phyloP scores from a whole-genome alignment of 2,329 filamentous ascomycete genomes.

The Graphium sp. region DNA sequence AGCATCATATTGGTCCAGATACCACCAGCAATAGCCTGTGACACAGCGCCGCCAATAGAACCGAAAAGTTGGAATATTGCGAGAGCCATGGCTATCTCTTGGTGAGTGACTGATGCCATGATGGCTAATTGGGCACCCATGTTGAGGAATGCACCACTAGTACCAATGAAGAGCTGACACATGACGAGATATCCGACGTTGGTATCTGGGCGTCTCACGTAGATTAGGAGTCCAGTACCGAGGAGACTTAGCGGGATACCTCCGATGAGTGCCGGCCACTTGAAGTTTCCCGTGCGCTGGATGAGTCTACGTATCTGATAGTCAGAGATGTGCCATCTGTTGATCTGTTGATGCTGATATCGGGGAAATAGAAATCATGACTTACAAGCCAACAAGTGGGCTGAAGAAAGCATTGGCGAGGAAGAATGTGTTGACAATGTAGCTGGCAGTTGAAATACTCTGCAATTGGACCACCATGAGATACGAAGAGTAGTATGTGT shows the following conservation, averaged over 20 bases:
- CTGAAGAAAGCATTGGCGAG: conserved; percentile 26
- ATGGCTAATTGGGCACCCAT: conserved; percentile 35
- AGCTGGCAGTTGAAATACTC: conserved; percentile 19
- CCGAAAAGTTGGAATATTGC: conserved; percentile 41
- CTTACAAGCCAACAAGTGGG: conserved; percentile 20
- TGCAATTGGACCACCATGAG: conserved; percentile 25
- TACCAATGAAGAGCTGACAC: conserved; percentile 34
- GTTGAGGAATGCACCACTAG: conserved; percentile 21
- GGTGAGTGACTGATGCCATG: conserved; percentile 36
- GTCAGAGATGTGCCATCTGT: no score
- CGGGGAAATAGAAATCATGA: background rate
- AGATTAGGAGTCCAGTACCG: conserved; percentile 23
- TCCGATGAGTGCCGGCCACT: conserved; percentile 25
- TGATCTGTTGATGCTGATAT: no score
- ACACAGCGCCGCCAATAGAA: conserved; percentile 39
- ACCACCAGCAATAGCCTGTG: conserved; percentile 38
- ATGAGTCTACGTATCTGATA: conserved; percentile 18
- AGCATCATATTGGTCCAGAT: conserved; percentile 42
- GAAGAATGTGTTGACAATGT: conserved; percentile 24
- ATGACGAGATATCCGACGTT: conserved; percentile 30
- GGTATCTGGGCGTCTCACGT: conserved; percentile 18
- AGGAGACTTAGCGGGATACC: conserved; percentile 35
- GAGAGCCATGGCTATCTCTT: conserved; percentile 38
- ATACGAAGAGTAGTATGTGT: conserved; percentile 33
- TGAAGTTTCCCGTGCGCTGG: conserved; percentile 26